Evolutionary conservation across 768 basidiomycete species (phyloP).

Genomic region (Serendipita indica): DNA sequence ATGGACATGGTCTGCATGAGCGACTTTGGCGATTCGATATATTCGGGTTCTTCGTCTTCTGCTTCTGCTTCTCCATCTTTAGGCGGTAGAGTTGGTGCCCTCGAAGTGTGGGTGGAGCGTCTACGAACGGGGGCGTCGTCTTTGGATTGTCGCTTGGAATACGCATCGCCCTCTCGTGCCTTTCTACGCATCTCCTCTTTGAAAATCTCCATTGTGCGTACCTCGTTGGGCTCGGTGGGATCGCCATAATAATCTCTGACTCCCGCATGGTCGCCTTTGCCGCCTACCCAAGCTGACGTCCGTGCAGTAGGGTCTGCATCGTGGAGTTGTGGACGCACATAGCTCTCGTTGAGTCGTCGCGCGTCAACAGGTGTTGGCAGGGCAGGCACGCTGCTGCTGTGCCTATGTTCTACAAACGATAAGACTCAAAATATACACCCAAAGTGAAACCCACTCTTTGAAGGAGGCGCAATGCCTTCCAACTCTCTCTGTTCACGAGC

Average conservation of each 20-base stretch:
- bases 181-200: background rate
- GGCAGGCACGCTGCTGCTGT: background rate
- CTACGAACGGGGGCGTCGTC: background rate
- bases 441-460: background rate
- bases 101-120: background rate
- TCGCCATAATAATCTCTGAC: background rate
- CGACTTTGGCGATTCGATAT: background rate
- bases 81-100: background rate
- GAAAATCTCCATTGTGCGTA: conserved; percentile 1
- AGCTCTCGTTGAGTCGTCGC: background rate
- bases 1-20: background rate
- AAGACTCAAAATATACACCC: background rate
- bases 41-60: background rate
- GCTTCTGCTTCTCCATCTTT: background rate
- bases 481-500: background rate
- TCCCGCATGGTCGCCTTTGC: background rate
- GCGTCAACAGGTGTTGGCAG: background rate
- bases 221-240: background rate
- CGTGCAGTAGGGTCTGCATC: background rate
- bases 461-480: background rate
- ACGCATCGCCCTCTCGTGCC: background rate
- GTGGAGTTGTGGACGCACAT: background rate
- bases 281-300: background rate
- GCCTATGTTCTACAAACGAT: background rate
- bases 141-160: background rate